Evolutionary conservation across 768 basidiomycete species (phyloP), one percentile per base, ranked within the genome.

Genomic region (Roridomyces roridus): DNA sequence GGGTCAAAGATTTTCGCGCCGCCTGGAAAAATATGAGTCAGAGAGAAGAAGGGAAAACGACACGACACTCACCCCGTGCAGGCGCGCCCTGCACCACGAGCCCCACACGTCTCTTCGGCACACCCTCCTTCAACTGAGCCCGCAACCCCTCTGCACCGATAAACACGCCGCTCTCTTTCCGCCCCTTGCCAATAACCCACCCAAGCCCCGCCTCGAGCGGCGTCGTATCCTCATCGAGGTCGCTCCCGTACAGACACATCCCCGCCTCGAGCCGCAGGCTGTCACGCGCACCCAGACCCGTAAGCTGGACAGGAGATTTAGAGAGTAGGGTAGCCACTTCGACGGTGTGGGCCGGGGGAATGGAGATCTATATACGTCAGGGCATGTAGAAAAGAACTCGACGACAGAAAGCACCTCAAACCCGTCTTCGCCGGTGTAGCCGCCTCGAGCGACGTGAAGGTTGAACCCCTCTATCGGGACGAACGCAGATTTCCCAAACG

Each of bases 401-500:
- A n/a, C n/a, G n/a, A n/a, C n/a, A n/a, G n/a, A n/a, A n/a, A 60
- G 55, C 23, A 87, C 94, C 81, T 99, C 97, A 63, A 99, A 98
- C 0, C 97, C 97, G 72, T 99, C 97, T 74, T 99, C 97, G 11
- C 97, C 97, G 0, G 97, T 98, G 74, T 99, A 99, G 5, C 97
- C 97, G 25, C 94, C 93, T 15, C 97, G 86, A 8, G 94, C 91
- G 26, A 98, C 85, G 68, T 98, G 94, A 31, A 92, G 82, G 67
- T 86, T 87, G 63, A 87, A 85, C 4, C 86, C 88, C 55, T 88
- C 88, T 37, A 97, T 81, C 1, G 89, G 85, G 9, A 93, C 82
- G 68, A 86, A 94, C 0, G 90, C 88, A 18, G 91, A 89, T 59
- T 85, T 87, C 35, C 95, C 94, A 66, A 99, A 98, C 24, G 88